These are phyloP conservation scores for Pouteria glomerata DNA, from an alignment of 148 eudicot genomes.

Conservation along the genomic window DNA sequence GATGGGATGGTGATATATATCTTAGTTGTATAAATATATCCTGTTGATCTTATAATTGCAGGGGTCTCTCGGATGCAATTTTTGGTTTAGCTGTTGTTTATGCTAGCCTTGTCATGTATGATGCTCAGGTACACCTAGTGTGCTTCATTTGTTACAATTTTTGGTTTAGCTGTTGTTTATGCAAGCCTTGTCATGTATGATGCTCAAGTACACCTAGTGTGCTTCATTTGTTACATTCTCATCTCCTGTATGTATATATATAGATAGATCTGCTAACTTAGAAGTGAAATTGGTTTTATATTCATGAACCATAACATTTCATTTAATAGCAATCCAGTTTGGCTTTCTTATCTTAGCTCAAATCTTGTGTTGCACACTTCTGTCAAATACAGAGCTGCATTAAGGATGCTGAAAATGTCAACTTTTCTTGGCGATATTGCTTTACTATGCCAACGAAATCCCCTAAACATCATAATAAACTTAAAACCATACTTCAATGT, in stretches of 20 bases:
- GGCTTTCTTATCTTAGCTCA: too few species aligned
- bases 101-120: slow-evolving; percentile 84
- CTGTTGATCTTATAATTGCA: slow-evolving; percentile 24
- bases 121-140: slow-evolving; percentile 70
- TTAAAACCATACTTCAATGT: not conserved
- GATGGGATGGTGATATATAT: not conserved
- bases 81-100: slow-evolving; percentile 83
- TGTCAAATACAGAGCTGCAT: too few species aligned
- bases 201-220: slow-evolving; percentile 63
- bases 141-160: slow-evolving; percentile 31
- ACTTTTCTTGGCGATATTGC: not conserved
- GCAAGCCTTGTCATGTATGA: slow-evolving; percentile 88
- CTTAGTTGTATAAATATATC: not conserved
- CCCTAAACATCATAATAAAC: not conserved
- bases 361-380: too few species aligned
- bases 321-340: not conserved
- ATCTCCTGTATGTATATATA: not conserved
- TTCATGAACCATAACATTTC: not conserved
- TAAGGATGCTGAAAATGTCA: too few species aligned
- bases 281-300: not conserved
- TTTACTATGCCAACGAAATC: not conserved
- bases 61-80: slow-evolving; percentile 86
- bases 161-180: slow-evolving; percentile 80
- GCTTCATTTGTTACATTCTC: slow-evolving; percentile 1
- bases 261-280: not conserved